A percentile compares a stretch with the other conserved stretches of the same genome.
These are phyloP conservation scores for Halteria grandinella DNA, from an alignment of 73 alveolate species.

Conservation along the genomic window DNA sequence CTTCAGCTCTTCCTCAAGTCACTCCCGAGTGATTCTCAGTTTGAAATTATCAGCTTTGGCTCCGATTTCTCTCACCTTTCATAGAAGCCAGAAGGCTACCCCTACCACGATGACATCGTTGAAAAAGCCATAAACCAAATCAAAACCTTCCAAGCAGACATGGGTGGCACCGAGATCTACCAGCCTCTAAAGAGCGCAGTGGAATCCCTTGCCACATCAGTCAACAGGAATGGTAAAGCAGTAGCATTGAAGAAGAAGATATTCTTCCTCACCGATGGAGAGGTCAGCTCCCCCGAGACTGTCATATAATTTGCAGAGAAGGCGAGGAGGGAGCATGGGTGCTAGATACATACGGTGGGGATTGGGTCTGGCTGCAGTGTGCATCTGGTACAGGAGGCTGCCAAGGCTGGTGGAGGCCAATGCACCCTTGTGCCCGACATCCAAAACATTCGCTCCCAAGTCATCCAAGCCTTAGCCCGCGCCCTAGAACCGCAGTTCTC, in stretches of 20 bases:
- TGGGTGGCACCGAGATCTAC: constrained; percentile 91
- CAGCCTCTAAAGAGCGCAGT: constrained; percentile 30
- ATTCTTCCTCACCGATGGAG: constrained; percentile 87
- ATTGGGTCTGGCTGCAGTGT: constrained; percentile 59
- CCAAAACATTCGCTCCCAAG: constrained; percentile 59
- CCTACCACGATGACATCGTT: constrained; percentile 58
- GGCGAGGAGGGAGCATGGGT: constrained; percentile 4
- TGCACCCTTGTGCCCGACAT: constrained; percentile 67
- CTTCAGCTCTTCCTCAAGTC: constrained; percentile 71
- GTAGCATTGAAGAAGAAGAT: constrained; percentile 77
- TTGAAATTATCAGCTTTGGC: constrained; percentile 85
- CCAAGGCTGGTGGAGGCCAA: constrained; percentile 79
- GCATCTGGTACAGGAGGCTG: constrained; percentile 61
- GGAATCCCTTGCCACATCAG: too few species aligned
- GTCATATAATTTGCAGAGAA: constrained; percentile 58
- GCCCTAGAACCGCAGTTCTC: constrained; percentile 35
- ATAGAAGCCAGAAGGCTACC: constrained; percentile 33
- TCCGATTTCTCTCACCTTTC: not conserved
- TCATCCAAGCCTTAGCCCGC: constrained; percentile 65
- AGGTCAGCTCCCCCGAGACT: constrained; percentile 56
- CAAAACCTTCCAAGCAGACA: constrained; percentile 76
- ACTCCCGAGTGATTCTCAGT: constrained; percentile 70
- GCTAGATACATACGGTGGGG: not conserved
- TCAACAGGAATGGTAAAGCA: too few species aligned
- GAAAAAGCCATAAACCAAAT: constrained; percentile 62